Evolutionary conservation across 2,329 filamentous ascomycete genomes (phyloP).

Genomic region (Epichloe hybrida): DNA sequence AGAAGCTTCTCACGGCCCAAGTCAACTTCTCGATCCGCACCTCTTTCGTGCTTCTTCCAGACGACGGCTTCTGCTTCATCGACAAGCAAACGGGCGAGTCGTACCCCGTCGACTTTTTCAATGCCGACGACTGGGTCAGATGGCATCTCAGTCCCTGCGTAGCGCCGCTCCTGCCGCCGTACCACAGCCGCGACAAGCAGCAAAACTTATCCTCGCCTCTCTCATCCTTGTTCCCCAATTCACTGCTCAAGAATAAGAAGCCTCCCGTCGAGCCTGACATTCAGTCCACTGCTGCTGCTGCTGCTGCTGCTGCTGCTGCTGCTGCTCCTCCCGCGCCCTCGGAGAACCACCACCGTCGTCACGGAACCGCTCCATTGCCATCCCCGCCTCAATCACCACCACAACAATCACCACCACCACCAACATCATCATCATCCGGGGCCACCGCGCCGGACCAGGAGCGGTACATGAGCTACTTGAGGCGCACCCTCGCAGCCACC

Average conservation of each 20-base stretch:
- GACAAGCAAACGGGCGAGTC: slow-evolving; percentile 68
- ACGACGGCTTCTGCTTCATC: slow-evolving; percentile 78
- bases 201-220: slow-evolving; percentile 25
- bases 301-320: neutral
- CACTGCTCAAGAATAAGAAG: slow-evolving; percentile 17
- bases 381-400: slow-evolving; percentile 10
- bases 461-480: slow-evolving; percentile 49
- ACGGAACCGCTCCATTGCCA: slow-evolving; percentile 8
- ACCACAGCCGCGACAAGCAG: slow-evolving; percentile 21
- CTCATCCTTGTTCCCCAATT: slow-evolving; percentile 32
- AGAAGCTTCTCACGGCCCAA: slow-evolving; percentile 77
- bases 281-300: neutral
- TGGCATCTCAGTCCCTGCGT: slow-evolving; percentile 69
- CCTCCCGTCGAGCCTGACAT: neutral
- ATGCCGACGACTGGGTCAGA: slow-evolving; percentile 65
- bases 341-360: neutral
- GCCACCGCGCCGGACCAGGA: slow-evolving; percentile 13
- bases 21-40: slow-evolving; percentile 89
- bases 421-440: neutral
- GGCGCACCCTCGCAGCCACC: slow-evolving; percentile 57
- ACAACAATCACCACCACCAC: slow-evolving; percentile 2
- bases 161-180: slow-evolving; percentile 46
- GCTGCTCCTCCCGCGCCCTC: slow-evolving; percentile 1
- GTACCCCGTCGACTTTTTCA: slow-evolving; percentile 75
- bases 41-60: slow-evolving; percentile 70